These are phyloP conservation scores for Geopyxis carbonaria DNA, from an alignment of 495 filamentous ascomycete species.

Conservation along the genomic window DNA sequence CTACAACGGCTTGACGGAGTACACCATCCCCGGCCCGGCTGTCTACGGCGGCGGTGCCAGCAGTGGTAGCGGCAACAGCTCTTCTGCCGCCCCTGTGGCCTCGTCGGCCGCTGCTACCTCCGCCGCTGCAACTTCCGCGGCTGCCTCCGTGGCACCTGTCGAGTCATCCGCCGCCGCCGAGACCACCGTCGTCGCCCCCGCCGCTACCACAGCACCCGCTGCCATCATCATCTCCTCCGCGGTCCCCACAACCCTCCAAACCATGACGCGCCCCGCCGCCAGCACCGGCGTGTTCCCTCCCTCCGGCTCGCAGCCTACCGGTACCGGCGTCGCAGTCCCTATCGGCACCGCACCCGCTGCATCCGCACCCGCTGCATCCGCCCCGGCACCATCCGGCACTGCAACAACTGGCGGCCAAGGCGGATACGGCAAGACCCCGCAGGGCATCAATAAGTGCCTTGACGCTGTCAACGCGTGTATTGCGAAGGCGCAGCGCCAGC, in stretches of 20 bases:
- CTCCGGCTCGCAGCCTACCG: slow-evolving; percentile 4
- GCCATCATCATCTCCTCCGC: slow-evolving; percentile 1
- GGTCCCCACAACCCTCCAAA: neutral
- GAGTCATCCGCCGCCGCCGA: neutral
- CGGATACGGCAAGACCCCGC: no score
- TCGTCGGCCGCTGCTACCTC: slow-evolving; percentile 17
- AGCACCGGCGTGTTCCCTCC: slow-evolving; percentile 4
- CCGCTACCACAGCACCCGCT: slow-evolving; percentile 1
- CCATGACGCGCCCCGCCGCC: neutral
- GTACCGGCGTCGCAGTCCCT: neutral
- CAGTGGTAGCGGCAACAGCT: slow-evolving; percentile 3
- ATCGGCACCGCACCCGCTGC: neutral
- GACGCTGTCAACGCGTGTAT: slow-evolving; percentile 13
- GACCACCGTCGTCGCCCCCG: neutral
- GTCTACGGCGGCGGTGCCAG: slow-evolving; percentile 27
- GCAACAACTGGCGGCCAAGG: no score
- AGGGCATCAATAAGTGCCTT: slow-evolving; percentile 9
- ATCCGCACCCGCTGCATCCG: neutral
- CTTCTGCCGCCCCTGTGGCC: slow-evolving; percentile 11
- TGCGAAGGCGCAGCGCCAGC: slow-evolving; percentile 7
- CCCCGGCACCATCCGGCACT: no score
- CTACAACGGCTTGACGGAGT: slow-evolving; percentile 35
- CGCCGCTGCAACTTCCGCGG: slow-evolving; percentile 9
- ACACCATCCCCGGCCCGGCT: slow-evolving; percentile 35
- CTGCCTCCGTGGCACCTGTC: neutral